Conservation (phyloP, 306 rosid genomes). For the Lathyrus aphaca region DNA sequence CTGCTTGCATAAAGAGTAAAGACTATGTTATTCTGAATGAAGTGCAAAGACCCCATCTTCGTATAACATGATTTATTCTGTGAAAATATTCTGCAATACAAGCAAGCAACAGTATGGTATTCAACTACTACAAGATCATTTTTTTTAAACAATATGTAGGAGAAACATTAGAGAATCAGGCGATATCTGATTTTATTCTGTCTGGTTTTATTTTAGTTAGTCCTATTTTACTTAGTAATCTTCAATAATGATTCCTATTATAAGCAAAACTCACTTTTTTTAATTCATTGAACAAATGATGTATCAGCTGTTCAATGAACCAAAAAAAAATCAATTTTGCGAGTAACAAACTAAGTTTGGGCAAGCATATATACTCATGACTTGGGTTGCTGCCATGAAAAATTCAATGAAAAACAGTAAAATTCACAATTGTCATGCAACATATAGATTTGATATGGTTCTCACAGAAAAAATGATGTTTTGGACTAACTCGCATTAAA, state of each 20-base stretch:
- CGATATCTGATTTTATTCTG: background rate
- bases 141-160: background rate
- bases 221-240: background rate
- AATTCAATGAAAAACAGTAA: constrained; percentile 15
- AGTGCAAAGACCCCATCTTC: background rate
- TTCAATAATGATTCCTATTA: background rate
- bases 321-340: too few species aligned
- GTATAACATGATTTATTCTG: background rate
- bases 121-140: constrained; percentile 2
- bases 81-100: background rate
- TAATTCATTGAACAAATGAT: too few species aligned
- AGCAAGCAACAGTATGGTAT: background rate
- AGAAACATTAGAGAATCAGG: background rate
- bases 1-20: constrained; percentile 2
- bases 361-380: constrained; percentile 11
- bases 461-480: background rate
- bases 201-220: background rate
- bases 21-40: background rate
- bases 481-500: background rate
- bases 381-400: background rate
- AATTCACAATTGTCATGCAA: constrained; percentile 23
- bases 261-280: too few species aligned
- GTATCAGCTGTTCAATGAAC: too few species aligned
- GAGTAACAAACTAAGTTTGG: background rate
- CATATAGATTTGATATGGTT: constrained; percentile 15